Base-by-base conservation (phyloP, 2,329 filamentous ascomycete species). In the Neopestalotiopsis rosae region DNA sequence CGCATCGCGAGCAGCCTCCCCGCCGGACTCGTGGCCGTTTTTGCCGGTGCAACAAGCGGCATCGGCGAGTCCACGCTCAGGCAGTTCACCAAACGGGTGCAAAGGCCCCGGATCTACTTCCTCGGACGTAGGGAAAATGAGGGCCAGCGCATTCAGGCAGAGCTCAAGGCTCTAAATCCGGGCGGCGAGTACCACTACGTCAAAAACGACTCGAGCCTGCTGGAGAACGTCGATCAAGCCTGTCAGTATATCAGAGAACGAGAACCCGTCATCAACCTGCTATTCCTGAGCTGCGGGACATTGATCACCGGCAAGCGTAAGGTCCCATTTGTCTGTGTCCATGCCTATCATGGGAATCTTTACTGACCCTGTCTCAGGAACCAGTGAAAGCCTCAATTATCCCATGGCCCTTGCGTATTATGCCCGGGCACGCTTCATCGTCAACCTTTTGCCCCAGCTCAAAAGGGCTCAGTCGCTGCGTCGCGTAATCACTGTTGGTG, bases 401-500 rank as follows among this genome's bases (percentile, higher is more conserved):
- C 81, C 84, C 40, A 81, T 84, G 30, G 81, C 85, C 7, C 81
- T 91, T 17, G 80, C 81, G 24, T 87, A 86, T 77, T 90, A 91
- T 77, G 82, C 86, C 4, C 89, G 89, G 24, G 83, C 86, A 71
- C 87, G 87, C 52, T 87, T 90, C 73, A 81, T 86, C 13, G 68
- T 82, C 59, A 88, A 89, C 67, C 83, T 92, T 0, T 84, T 90
- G 9, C 89, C 89, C 0, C 81, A 86, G 0, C 81, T 92, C 2
- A 79, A 80, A 12, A 75, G 74, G n/a, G 82, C 87, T 0, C 72
- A 81, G 0, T 70, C 78, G 5, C 80, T 89, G 30, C 82, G 85
- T 0, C 86, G 88, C 9, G 86, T 89, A 9, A 82, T 90, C 30
- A 85, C 79, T n/a, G 83, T 90, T n/a, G 78, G 87, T 0, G 84